These are phyloP conservation scores for Phymatotrichopsis omnivora DNA, from an alignment of 2,329 filamentous ascomycete genomes.

Conservation along the genomic window DNA sequence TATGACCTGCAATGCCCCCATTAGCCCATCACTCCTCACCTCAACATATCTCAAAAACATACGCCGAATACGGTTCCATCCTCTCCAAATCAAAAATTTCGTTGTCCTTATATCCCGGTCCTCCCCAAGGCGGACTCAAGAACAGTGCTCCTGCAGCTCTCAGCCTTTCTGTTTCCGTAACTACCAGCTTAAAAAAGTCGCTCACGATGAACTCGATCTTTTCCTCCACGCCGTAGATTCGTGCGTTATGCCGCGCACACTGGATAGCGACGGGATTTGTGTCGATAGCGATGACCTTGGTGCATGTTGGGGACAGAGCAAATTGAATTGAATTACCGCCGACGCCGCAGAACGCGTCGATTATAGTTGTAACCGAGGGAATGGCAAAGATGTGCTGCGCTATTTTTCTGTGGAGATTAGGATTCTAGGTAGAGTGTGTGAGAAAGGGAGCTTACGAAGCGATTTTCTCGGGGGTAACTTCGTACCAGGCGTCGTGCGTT, in stretches of 20 bases:
- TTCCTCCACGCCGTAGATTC: conserved; percentile 66
- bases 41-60: neutral
- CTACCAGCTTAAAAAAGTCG: conserved; percentile 70
- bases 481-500: conserved; percentile 93
- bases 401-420: conserved; percentile 49
- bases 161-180: conserved; percentile 38
- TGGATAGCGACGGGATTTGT: conserved; percentile 67
- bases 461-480: conserved; percentile 86
- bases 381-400: conserved; percentile 30
- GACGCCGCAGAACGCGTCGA: conserved; percentile 85
- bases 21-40: conserved; percentile 34
- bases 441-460: conserved; percentile 52
- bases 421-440: conserved; percentile 1
- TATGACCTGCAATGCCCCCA: conserved; percentile 50
- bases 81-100: conserved; percentile 70
- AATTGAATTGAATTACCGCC: conserved; percentile 96
- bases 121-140: conserved; percentile 61
- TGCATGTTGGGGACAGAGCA: conserved; percentile 68
- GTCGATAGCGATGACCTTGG: conserved; percentile 79
- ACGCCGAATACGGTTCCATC: conserved; percentile 68
- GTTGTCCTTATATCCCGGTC: conserved; percentile 52
- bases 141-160: conserved; percentile 32
- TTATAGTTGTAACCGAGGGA: conserved; percentile 46
- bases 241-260: conserved; percentile 87
- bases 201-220: conserved; percentile 78